Evolutionary conservation across 148 eudicot species (phyloP), one percentile per base, ranked within the genome.

Genomic region (Spergularia bocconei): DNA sequence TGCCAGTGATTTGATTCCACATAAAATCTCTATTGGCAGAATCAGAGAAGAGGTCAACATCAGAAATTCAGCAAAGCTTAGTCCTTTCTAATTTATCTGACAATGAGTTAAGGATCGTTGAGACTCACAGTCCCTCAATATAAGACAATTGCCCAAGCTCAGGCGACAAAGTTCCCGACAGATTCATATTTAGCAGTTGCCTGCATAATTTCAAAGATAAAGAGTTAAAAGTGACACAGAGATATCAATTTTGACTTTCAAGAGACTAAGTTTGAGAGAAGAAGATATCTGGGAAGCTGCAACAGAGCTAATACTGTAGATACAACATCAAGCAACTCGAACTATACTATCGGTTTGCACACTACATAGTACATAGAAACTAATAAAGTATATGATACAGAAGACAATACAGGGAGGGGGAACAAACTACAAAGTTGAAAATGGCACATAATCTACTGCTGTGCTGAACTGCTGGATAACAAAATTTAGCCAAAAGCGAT

Each of bases 1-100:
- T 77, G 36, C 98, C 98, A 71, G 74, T 85, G 50, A 91, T 77
- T 14, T 84, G 71, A 78, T 93, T 93, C 98, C 98, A 93, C 95
- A 93, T 89, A 82, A 93, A 82, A 75, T 91, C 87, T 79, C 98
- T 93, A 69, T 67, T 75, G 50, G 72, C 50, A 71, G 60, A 71
- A 48, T 1, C 38, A 67, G 21, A 69, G 29, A n/a, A 56, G 44
- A 6, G 56, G 53, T 69, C 67, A 77, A 63, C 54, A 72, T 71
- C 29, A 66, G 33, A 17, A 61, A 69, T 52, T 29, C 44, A 69
- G 60, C 59, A 69, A 69, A 63, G 63, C 54, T 20, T 65, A 15
- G 25, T 4, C 4, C 38, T 7, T 9, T 66, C 21, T n/a, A 33
- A 17, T 47, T 19, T 13, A 19, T 11, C 12, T 5, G 19, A 44